These are phyloP conservation scores for Candida dajiaensis DNA, from an alignment of 805 yeast genomes.

Conservation along the genomic window DNA sequence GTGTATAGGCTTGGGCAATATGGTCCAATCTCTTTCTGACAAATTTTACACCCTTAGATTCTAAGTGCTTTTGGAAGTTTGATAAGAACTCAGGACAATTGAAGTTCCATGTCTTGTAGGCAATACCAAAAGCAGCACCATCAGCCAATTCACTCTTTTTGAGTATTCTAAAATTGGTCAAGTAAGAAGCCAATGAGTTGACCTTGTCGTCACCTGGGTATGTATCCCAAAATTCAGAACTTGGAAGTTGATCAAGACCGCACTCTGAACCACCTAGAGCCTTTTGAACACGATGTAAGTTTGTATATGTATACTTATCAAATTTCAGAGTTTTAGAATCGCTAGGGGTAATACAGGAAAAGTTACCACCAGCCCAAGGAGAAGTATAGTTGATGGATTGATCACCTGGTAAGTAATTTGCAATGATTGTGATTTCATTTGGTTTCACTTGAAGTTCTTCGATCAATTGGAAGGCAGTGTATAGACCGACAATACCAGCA, in stretches of 20 bases:
- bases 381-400: slow-evolving; percentile 68
- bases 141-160: slow-evolving; percentile 34
- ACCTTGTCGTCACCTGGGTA: slow-evolving; percentile 42
- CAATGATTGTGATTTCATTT: slow-evolving; percentile 47
- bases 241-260: slow-evolving; percentile 51
- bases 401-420: slow-evolving; percentile 73
- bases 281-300: slow-evolving; percentile 36
- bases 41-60: slow-evolving; percentile 45
- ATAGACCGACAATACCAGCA: slow-evolving; percentile 63
- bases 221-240: slow-evolving; percentile 55
- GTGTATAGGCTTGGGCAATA: slow-evolving; percentile 47
- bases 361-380: slow-evolving; percentile 75
- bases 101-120: slow-evolving; percentile 58
- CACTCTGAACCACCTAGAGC: slow-evolving; percentile 38
- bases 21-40: slow-evolving; percentile 41
- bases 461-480: slow-evolving; percentile 48
- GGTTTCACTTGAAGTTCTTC: slow-evolving; percentile 34
- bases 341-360: slow-evolving; percentile 54
- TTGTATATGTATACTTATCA: slow-evolving; percentile 53
- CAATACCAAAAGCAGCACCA: slow-evolving; percentile 52
- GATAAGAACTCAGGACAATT: slow-evolving; percentile 60
- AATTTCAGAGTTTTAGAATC: slow-evolving; percentile 43
- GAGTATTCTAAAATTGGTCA: slow-evolving; percentile 40
- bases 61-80: slow-evolving; percentile 40
- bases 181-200: slow-evolving; percentile 39